Base-by-base conservation (phyloP, 1,139 yeast genomes). In the Suhomyces wounanorum region DNA sequence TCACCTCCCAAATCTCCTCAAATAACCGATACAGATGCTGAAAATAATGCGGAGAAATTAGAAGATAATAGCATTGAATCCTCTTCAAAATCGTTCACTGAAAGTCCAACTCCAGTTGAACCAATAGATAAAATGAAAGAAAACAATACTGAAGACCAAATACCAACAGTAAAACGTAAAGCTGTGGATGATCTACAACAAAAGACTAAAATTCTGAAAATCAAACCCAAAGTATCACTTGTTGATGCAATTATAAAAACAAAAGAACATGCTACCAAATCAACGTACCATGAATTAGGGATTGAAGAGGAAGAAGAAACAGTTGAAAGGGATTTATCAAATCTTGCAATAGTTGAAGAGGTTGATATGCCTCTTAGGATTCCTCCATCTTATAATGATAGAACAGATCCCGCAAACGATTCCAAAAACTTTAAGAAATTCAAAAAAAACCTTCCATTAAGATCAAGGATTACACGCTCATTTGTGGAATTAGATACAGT, bases 361-460 rank as follows among this genome's bases (percentile, higher is more conserved):
- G 66, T 70, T 3, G 71, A 68, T 17, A 52, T 73, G 2, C 50
- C 52, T 13, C 30, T 62, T 9, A 57, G 67, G 38, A 46, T 26
- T 4, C 54, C 54, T 8, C 47, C 49, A 10, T n/a, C 37, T 4
- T 31, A 8, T n/a, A 18, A 25, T 13, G 43, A n/a, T 26, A 41
- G 11, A 25, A 37, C 30, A 25, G 17, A 47, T 8, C 2, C 43
- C 30, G 7, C 9, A 6, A 33, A n/a, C 1, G 68, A 66, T 2
- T 61, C 75, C 5, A 72, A 67, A 50, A 75, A 75, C 54, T 74
- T 74, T 58, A 76, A 76, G 53, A 65, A 56, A 3, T 76, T 76
- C 57, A 60, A 56, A 18, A 75, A 73, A 52, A 62, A 61, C 37
- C 59, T 63, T 17, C 59, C 59, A 1, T 41, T 62, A n/a, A 60